Base-by-base conservation (phyloP, 2,329 filamentous ascomycete species). In the Aureobasidium mangrovei region DNA sequence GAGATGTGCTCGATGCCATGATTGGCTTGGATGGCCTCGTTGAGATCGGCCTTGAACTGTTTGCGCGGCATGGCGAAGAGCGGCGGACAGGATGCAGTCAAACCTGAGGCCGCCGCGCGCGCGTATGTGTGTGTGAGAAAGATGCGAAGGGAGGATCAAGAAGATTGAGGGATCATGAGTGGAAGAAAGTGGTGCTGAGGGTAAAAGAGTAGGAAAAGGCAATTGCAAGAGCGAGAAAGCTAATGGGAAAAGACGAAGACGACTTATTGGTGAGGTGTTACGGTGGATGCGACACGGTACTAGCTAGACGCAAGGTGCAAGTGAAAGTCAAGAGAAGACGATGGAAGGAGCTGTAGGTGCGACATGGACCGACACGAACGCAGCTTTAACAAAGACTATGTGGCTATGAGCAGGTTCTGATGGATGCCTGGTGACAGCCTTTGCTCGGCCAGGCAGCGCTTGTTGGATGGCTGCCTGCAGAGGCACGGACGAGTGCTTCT, bases 1-100 rank as follows among this genome's bases (percentile, higher is more conserved):
- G 70, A 70, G 45, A 93, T 72, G 46, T 76, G 70, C 1, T 62
- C 62, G 24, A 69, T 63, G 39, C 64, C 62, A 10, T 63, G 57
- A 5, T 67, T 41, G 29, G 29, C 31, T 26, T 42, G 31, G 53
- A 32, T 27, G 32, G 69, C 74, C 41, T 70, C 68, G 29, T 65
- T 71, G 63, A 75, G 70, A 64, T 91, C 85, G 48, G 74, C 71
- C 45, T 82, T 74, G 66, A 87, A 91, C 35, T 79, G 77, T 62
- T 77, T 79, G 56, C 83, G 77, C 59, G 82, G 78, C 86, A 90
- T 90, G 54, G 29, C 41, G 28, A 27, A 35, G 24, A 33, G 18
- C 32, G 36, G 32, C 5, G 4, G 26, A 33, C 36, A 45, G 44
- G 26, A 56, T 44, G 31, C 2, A 26, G 4, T 32, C 7, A 45